These are phyloP conservation scores for Venturiaceae sp. DNA, from an alignment of 2,329 filamentous ascomycete species.

Conservation along the genomic window DNA sequence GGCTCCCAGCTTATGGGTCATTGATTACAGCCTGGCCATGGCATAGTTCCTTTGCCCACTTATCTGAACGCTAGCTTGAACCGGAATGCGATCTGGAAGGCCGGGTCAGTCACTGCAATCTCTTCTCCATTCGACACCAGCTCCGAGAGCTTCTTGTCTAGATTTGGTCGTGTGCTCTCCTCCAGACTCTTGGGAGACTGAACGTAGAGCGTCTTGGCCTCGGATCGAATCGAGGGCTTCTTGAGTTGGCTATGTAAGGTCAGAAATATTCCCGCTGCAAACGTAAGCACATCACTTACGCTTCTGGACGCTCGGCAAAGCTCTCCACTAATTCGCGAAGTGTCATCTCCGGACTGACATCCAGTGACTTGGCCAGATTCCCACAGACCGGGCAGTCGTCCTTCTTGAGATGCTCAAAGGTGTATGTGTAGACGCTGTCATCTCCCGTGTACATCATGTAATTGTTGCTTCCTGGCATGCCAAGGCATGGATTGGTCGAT, in stretches of 20 bases:
- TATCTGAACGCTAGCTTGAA: constrained; percentile 42
- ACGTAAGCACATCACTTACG: constrained; percentile 28
- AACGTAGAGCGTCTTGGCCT: constrained; percentile 83
- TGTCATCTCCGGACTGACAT: constrained; percentile 60
- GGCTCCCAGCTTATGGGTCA: background rate
- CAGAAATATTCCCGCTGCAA: constrained; percentile 9
- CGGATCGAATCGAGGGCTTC: constrained; percentile 75
- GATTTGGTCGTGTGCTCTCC: constrained; percentile 72
- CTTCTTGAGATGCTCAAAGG: constrained; percentile 90
- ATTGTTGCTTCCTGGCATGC: constrained; percentile 59
- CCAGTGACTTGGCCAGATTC: constrained; percentile 65
- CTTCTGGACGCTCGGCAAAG: constrained; percentile 72
- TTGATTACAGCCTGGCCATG: background rate
- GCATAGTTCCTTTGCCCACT: background rate
- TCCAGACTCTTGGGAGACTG: constrained; percentile 73
- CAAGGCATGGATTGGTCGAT: constrained; percentile 68
- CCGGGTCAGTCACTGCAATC: constrained; percentile 86
- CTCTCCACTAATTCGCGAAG: constrained; percentile 79
- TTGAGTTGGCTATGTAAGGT: constrained; percentile 61
- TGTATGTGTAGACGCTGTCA: constrained; percentile 93
- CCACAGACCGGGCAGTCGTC: constrained; percentile 92
- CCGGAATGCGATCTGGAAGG: constrained; percentile 64
- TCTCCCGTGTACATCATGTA: constrained; percentile 99
- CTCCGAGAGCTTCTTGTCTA: constrained; percentile 67
- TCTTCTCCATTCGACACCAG: constrained; percentile 76